Conservation (phyloP, 148 eudicot species). For the Rhododendron molle region DNA sequence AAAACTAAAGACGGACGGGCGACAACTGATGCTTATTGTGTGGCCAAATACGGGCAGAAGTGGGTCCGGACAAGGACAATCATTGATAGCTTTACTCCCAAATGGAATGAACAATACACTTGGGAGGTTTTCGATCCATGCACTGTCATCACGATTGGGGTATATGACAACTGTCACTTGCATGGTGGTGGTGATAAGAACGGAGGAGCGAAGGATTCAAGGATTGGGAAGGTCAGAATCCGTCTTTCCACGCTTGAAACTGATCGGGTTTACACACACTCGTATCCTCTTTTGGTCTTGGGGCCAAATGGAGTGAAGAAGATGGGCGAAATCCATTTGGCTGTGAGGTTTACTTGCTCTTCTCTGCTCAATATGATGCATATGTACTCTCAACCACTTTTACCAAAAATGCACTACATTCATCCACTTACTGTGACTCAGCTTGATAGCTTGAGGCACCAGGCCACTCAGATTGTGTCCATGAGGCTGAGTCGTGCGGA, state of each 20-base stretch:
- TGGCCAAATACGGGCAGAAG: constrained; percentile 38
- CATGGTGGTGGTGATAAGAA: constrained; percentile 17
- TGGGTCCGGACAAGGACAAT: constrained; percentile 34
- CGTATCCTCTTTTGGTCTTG: constrained; percentile 34
- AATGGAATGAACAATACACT: constrained; percentile 39
- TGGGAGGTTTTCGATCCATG: constrained; percentile 42
- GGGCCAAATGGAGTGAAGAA: constrained; percentile 32
- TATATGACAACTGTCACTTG: constrained; percentile 35
- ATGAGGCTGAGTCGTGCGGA: constrained; percentile 33
- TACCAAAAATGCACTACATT: constrained; percentile 40
- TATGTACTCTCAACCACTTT: constrained; percentile 27
- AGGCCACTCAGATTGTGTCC: constrained; percentile 32
- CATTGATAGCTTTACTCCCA: constrained; percentile 27
- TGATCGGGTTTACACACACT: constrained; percentile 30
- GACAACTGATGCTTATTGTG: constrained; percentile 39
- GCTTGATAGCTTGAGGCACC: constrained; percentile 32
- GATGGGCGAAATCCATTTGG: constrained; percentile 45
- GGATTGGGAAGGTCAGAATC: constrained; percentile 40
- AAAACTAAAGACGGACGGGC: constrained; percentile 31
- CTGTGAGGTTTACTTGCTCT: constrained; percentile 28
- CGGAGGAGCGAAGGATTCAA: constrained; percentile 17
- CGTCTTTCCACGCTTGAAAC: constrained; percentile 36
- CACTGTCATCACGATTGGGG: constrained; percentile 35
- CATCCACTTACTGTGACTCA: constrained; percentile 37
- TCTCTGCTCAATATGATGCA: constrained; percentile 30